Evolutionary conservation across 148 eudicot genomes (phyloP).

Genomic region (Hydrangea macrophylla): DNA sequence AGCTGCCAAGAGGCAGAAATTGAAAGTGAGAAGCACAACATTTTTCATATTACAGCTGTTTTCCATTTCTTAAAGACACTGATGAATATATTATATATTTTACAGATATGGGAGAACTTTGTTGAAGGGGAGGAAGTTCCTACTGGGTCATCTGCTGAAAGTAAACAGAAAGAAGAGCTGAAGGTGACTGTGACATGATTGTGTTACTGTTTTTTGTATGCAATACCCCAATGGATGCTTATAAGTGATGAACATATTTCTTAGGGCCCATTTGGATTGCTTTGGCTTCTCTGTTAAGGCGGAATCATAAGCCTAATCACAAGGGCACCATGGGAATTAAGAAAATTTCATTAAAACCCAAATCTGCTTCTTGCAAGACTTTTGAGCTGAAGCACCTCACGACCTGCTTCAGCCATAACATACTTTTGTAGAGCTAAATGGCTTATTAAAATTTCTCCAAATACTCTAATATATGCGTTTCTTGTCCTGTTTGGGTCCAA

Average conservation of each 20-base stretch:
- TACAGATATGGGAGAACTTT: conserved; percentile 92
- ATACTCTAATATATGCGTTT: too few species aligned
- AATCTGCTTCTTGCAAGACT: too few species aligned
- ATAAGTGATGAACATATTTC: background rate
- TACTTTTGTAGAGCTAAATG: too few species aligned
- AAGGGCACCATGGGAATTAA: too few species aligned
- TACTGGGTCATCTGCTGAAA: conserved; percentile 51
- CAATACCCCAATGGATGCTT: background rate
- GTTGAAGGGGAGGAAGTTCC: conserved; percentile 89
- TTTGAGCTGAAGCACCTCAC: too few species aligned
- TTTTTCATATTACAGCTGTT: background rate
- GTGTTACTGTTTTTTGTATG: too few species aligned
- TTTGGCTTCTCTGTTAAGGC: too few species aligned
- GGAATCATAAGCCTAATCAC: too few species aligned
- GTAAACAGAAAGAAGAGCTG: conserved; percentile 73
- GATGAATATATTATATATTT: conserved; percentile 1
- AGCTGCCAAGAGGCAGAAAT: conserved; percentile 79
- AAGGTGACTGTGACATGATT: conserved; percentile 42
- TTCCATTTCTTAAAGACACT: conserved; percentile 5
- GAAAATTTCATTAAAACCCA: too few species aligned
- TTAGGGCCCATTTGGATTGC: background rate
- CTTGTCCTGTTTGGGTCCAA: too few species aligned
- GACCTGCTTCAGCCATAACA: too few species aligned
- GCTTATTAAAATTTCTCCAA: too few species aligned
- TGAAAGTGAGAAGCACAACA: conserved; percentile 51